Conservation (phyloP, 2,329 filamentous ascomycete species). For the Penicillium sp. region DNA sequence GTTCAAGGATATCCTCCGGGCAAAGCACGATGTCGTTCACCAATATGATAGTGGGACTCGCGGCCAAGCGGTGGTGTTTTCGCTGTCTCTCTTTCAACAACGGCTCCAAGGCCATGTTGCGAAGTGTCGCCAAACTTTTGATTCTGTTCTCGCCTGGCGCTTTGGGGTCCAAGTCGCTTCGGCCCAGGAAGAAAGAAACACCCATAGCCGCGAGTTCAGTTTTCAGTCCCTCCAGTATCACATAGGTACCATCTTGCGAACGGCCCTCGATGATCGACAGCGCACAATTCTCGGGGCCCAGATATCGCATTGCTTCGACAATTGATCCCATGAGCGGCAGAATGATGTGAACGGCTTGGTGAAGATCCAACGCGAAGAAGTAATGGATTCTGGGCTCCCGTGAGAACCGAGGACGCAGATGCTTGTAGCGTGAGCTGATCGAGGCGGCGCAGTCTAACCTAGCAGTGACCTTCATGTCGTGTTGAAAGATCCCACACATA, state of each 20-base stretch:
- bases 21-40: conserved; percentile 1
- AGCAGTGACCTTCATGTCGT: too few relatives aligned
- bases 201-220: background rate
- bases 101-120: background rate
- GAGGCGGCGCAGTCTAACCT: too few relatives aligned
- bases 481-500: too few relatives aligned
- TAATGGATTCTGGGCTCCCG: background rate
- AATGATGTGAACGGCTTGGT: background rate
- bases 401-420: background rate
- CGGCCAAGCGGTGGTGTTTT: background rate
- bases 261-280: background rate
- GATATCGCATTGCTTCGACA: background rate
- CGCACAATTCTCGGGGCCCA: background rate
- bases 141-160: background rate
- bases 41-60: background rate
- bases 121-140: background rate
- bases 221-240: background rate
- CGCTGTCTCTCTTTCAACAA: background rate
- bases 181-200: background rate
- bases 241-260: background rate
- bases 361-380: background rate
- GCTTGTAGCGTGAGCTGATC: background rate
- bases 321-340: background rate
- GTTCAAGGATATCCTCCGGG: background rate
- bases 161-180: background rate